phyloP scores from a whole-genome alignment of 345 rosid species.

The Euclidium syriacum region DNA sequence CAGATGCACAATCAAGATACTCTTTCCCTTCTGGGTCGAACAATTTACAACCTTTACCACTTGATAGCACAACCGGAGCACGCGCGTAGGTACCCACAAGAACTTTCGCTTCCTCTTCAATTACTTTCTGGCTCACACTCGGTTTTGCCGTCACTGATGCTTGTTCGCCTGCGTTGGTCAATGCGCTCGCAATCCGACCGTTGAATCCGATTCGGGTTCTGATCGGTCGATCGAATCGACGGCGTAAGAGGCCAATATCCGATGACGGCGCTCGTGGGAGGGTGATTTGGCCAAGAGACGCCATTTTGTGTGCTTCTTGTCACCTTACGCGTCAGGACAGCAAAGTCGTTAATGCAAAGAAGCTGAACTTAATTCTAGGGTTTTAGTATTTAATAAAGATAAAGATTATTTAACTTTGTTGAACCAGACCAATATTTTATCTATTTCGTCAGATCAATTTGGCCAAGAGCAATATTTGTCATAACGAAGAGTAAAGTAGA shows the following conservation, averaged over 20 bases:
- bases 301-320: background rate
- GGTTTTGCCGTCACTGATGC: background rate
- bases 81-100: constrained; percentile 80
- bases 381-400: background rate
- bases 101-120: constrained; percentile 52
- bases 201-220: constrained; percentile 13
- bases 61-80: constrained; percentile 57
- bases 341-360: background rate
- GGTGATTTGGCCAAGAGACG: constrained; percentile 22
- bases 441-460: background rate
- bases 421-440: too few species aligned
- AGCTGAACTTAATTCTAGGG: constrained; percentile 11
- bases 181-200: constrained; percentile 7
- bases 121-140: constrained; percentile 44
- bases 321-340: background rate
- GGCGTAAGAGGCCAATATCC: background rate
- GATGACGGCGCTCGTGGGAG: constrained; percentile 4
- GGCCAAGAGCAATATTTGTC: too few species aligned
- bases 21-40: constrained; percentile 70
- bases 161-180: constrained; percentile 17
- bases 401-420: too few species aligned
- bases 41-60: constrained; percentile 79
- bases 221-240: constrained; percentile 1
- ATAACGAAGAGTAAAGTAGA: too few species aligned
- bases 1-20: constrained; percentile 69